Conservation (phyloP, 2,329 filamentous ascomycete genomes). For the Macrophomina pseudophaseolina region DNA sequence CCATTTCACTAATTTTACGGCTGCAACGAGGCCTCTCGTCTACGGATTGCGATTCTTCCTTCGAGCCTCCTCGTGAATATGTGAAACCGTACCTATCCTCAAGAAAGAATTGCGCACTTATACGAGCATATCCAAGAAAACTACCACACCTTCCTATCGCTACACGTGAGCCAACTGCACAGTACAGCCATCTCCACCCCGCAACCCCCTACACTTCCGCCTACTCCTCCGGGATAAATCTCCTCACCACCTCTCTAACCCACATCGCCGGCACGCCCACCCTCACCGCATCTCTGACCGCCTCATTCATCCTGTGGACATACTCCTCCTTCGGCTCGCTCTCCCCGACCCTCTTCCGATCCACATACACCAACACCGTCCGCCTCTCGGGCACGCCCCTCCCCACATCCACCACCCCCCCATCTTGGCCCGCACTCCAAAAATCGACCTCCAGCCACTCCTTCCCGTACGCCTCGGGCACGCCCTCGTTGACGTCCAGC, state of each 20-base stretch:
- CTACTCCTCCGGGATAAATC: constrained; percentile 48
- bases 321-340: constrained; percentile 62
- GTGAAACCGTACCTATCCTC: too few species aligned
- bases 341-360: constrained; percentile 49
- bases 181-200: background rate
- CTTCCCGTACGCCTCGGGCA: constrained; percentile 66
- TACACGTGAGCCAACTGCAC: too few species aligned
- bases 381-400: constrained; percentile 32
- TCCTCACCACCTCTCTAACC: constrained; percentile 60
- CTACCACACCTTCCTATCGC: too few species aligned
- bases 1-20: background rate
- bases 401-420: constrained; percentile 28
- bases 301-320: constrained; percentile 66
- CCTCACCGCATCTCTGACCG: constrained; percentile 62
- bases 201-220: background rate
- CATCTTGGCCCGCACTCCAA: constrained; percentile 37
- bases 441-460: constrained; percentile 51
- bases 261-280: constrained; percentile 62
- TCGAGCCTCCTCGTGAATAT: background rate
- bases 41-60: background rate
- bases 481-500: constrained; percentile 61
- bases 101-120: too few species aligned
- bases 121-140: too few species aligned
- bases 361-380: constrained; percentile 65
- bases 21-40: background rate